phyloP scores from a whole-genome alignment of 257 asterid species.

The Capsicum chinense region DNA sequence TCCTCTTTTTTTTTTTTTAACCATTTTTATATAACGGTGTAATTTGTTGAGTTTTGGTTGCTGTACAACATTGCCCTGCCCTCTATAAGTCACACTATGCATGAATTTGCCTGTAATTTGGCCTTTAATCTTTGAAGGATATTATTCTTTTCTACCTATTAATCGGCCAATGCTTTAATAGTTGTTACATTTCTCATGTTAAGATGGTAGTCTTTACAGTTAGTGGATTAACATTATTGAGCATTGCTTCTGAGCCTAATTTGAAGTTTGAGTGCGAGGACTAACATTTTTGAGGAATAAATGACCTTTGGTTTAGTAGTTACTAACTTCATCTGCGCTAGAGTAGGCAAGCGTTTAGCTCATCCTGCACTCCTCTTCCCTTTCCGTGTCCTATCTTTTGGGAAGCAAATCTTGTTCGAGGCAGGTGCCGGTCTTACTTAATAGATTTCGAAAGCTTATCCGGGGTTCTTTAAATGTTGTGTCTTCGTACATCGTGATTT shows the following conservation, averaged over 20 bases:
- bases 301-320: not conserved
- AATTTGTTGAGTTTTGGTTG: not conserved
- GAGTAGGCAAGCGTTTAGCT: constrained; percentile 14
- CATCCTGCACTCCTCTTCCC: not conserved
- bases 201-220: not conserved
- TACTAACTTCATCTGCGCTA: constrained; percentile 4
- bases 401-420: not conserved
- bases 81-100: not conserved
- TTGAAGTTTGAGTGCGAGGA: not conserved
- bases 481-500: constrained; percentile 12
- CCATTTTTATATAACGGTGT: not conserved
- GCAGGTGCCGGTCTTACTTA: not conserved
- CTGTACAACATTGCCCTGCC: not conserved
- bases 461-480: not conserved
- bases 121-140: not conserved
- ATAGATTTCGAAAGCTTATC: not conserved
- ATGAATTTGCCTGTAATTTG: not conserved
- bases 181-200: constrained; percentile 4
- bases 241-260: not conserved
- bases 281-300: not conserved
- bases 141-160: not conserved
- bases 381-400: not conserved
- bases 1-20: not conserved
- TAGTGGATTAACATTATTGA: not conserved
- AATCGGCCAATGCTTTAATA: not conserved